Conservation (phyloP, 208 protist species). For the Acanthamoeba polyphaga region DNA sequence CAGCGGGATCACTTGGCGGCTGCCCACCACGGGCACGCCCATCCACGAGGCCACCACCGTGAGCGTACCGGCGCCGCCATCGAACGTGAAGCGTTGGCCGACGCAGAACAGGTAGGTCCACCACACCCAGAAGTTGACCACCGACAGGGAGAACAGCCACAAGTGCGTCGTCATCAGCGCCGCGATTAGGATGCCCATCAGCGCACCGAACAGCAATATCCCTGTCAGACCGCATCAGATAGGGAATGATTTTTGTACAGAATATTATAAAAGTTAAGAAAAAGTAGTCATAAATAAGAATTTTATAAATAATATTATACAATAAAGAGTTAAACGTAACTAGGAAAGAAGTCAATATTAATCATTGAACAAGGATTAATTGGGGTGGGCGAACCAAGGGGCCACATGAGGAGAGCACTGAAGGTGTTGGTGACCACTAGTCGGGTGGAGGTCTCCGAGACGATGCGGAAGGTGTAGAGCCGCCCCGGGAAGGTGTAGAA, state of each 20-base stretch:
- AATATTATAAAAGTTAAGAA: no score
- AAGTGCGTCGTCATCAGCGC: constrained; percentile 50
- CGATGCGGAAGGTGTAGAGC: constrained; percentile 35
- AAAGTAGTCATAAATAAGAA: no score
- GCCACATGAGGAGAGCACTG: constrained; percentile 46
- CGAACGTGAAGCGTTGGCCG: constrained; percentile 26
- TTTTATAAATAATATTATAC: not conserved
- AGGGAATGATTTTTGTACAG: no score
- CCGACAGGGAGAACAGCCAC: constrained; percentile 19
- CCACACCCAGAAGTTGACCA: constrained; percentile 62
- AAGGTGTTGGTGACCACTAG: constrained; percentile 43
- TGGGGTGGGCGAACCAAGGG: not conserved
- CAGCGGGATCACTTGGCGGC: constrained; percentile 12
- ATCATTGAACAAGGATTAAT: not conserved
- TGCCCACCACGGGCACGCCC: constrained; percentile 8
- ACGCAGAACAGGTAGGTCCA: constrained; percentile 62
- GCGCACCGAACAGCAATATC: not conserved
- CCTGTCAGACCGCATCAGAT: not conserved
- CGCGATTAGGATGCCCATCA: constrained; percentile 46
- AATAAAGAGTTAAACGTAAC: not conserved
- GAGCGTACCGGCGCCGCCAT: not conserved
- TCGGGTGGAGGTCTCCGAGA: not conserved
- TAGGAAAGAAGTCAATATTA: no score
- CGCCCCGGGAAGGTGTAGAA: constrained; percentile 53
- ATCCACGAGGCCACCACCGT: constrained; percentile 20